Evolutionary conservation across 345 rosid genomes (phyloP).

Genomic region (Odontarrhena argentea): DNA sequence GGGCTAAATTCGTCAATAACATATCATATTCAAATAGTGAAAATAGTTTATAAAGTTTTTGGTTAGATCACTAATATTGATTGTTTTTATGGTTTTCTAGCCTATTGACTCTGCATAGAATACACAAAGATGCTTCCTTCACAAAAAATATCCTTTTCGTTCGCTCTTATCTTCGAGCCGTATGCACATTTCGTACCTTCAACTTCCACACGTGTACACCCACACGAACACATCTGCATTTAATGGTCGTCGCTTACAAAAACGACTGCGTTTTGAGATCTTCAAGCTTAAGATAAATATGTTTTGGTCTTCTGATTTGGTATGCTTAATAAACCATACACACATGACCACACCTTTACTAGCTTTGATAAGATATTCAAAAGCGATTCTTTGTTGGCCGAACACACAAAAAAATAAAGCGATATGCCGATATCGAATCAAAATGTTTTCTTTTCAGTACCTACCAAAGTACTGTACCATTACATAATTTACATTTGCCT

Average conservation of each 20-base stretch:
- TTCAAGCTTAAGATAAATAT: constrained; percentile 31
- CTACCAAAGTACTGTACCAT: constrained; percentile 17
- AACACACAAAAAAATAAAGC: not conserved
- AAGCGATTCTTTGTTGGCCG: constrained; percentile 32
- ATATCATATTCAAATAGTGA: too few species aligned
- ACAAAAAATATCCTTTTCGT: constrained; percentile 15
- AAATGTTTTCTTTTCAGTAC: constrained; percentile 24
- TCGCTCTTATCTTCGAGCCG: constrained; percentile 34
- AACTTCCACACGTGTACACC: constrained; percentile 29
- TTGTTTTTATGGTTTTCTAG: too few species aligned
- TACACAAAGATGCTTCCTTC: constrained; percentile 4
- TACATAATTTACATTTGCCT: not conserved
- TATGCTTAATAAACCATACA: constrained; percentile 21
- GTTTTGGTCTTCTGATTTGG: not conserved
- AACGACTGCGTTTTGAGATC: constrained; percentile 29
- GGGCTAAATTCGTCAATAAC: too few species aligned
- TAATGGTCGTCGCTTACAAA: not conserved
- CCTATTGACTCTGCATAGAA: too few species aligned
- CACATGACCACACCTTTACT: constrained; percentile 23
- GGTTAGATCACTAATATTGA: too few species aligned
- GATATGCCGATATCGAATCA: not conserved
- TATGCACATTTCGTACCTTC: constrained; percentile 36
- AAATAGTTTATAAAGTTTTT: too few species aligned
- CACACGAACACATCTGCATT: constrained; percentile 26
- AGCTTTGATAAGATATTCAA: constrained; percentile 23